Conservation (phyloP, 768 basidiomycete species). For the Suillus subaureus region DNA sequence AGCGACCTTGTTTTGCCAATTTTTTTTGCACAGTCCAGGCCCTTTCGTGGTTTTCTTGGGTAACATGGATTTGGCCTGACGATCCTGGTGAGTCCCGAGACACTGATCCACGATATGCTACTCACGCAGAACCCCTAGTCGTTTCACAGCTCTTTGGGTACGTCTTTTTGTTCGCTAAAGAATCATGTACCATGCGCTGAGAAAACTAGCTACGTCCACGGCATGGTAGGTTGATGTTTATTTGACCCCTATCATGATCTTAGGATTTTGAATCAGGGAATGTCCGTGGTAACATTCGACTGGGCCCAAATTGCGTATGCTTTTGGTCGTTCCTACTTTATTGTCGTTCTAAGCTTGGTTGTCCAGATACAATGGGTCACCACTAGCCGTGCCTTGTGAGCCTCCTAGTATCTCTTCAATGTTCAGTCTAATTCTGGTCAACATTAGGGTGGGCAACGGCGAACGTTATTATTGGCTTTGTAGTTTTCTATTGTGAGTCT, state of each 20-base stretch:
- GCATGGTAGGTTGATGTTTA: conserved; percentile 39
- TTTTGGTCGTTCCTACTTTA: conserved; percentile 15
- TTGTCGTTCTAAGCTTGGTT: background rate
- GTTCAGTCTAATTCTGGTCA: conserved; percentile 8
- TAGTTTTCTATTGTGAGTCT: conserved; percentile 67
- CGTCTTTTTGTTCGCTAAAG: conserved; percentile 3
- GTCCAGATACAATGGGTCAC: conserved; percentile 38
- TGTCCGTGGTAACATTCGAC: conserved; percentile 79
- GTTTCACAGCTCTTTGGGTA: conserved; percentile 53
- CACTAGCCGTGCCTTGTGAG: conserved; percentile 71
- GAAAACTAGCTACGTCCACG: conserved; percentile 38
- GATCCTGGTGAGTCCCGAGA: conserved; percentile 42
- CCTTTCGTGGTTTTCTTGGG: conserved; percentile 61
- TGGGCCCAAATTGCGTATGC: conserved; percentile 66
- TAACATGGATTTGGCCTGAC: conserved; percentile 54
- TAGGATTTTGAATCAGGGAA: conserved; percentile 39
- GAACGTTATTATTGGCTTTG: conserved; percentile 68
- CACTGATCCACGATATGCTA: conserved; percentile 22
- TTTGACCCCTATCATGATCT: background rate
- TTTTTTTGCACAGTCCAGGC: conserved; percentile 40
- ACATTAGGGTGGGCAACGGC: conserved; percentile 69
- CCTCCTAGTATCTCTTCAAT: background rate
- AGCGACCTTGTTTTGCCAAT: conserved; percentile 19
- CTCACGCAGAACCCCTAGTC: conserved; percentile 27
- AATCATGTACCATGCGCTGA: background rate